Base-by-base conservation (phyloP, 495 filamentous ascomycete genomes). In the Penicillium odoratum region DNA sequence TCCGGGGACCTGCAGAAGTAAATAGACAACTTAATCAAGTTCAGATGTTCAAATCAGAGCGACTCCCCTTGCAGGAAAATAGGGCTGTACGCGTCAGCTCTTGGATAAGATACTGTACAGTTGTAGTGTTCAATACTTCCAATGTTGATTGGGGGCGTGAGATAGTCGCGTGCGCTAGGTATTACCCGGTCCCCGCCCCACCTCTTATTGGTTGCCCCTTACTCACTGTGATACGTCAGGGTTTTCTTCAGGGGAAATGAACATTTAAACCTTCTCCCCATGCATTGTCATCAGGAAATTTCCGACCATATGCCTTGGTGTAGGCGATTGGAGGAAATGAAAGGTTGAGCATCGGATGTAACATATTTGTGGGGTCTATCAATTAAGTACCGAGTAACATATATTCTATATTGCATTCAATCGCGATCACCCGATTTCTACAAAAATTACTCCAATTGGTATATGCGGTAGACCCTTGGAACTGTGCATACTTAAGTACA, bases 51-150 rank as follows among this genome's bases (percentile, higher is more conserved):
- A 61, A 63, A 66, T 66, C 63, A 57, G 16, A 66, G 34, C 42
- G 5, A 25, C 36, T 63, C 63, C 65, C 65, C 65, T 68, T 68
- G 63, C 65, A 66, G 65, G 34, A 52, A 10, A 2, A 40, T 33
- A 34, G 29, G 16, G 52, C 38, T 18, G 48, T 42, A 52, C 55
- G 16, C 47, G 60, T 61, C 60, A 54, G 54, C 48, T 52, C 48
- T 11, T 25, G 10, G 38, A 8, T 28, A n/a, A 16, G 31, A 36
- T 25, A 16, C 48, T 18, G n/a, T n/a, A n/a, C n/a, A n/a, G n/a
- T n/a, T 31, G 26, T 51, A 21, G 21, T 21, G 21, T 21, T 21
- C 21, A 21, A 21, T 21, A 21, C 21, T 21, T 21, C 21, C 21
- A 21, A 21, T 21, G 21, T 21, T 21, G 21, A 21, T 21, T 21